phyloP scores from a whole-genome alignment of 768 basidiomycete genomes.

The Rhizopogon salebrosus region DNA sequence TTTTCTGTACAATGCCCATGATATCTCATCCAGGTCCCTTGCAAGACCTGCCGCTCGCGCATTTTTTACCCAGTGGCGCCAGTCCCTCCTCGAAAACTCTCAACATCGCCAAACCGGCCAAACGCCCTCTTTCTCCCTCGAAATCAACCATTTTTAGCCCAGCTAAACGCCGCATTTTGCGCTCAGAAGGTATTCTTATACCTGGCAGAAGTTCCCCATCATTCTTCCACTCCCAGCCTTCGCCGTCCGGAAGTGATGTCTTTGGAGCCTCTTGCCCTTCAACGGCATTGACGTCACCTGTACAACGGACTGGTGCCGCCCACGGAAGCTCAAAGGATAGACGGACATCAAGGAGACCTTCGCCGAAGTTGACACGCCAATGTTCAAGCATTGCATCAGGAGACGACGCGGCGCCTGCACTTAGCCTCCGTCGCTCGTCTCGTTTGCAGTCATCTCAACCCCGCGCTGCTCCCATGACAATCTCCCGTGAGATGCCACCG shows the following conservation, averaged over 20 bases:
- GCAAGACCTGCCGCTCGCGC: conserved; percentile 54
- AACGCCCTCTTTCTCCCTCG: conserved; percentile 61
- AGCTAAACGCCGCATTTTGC: conserved; percentile 63
- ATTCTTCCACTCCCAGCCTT: neutral
- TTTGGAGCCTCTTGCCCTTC: conserved; percentile 38
- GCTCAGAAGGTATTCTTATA: conserved; percentile 44
- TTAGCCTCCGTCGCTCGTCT: conserved; percentile 7
- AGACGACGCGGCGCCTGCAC: neutral
- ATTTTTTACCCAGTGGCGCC: conserved; percentile 37
- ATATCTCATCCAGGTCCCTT: conserved; percentile 44
- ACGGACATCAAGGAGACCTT: conserved; percentile 7
- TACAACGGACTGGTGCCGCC: conserved; percentile 9
- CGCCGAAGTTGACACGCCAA: conserved; percentile 22
- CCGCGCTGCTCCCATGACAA: conserved; percentile 16
- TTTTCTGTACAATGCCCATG: conserved; percentile 11
- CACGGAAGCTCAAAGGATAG: conserved; percentile 10
- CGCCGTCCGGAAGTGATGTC: conserved; percentile 20
- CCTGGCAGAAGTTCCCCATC: conserved; percentile 10
- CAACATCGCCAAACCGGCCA: conserved; percentile 34
- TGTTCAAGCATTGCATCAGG: conserved; percentile 3
- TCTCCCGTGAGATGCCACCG: conserved; percentile 36
- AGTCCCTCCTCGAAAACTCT: conserved; percentile 18
- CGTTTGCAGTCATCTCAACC: conserved; percentile 10
- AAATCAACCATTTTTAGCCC: conserved; percentile 48
- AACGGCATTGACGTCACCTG: conserved; percentile 4